A percentile compares a stretch with the other conserved stretches of the same genome.
These are phyloP conservation scores for Irpex rosettiformis DNA, from an alignment of 1,284 basidiomycete species.

Conservation along the genomic window DNA sequence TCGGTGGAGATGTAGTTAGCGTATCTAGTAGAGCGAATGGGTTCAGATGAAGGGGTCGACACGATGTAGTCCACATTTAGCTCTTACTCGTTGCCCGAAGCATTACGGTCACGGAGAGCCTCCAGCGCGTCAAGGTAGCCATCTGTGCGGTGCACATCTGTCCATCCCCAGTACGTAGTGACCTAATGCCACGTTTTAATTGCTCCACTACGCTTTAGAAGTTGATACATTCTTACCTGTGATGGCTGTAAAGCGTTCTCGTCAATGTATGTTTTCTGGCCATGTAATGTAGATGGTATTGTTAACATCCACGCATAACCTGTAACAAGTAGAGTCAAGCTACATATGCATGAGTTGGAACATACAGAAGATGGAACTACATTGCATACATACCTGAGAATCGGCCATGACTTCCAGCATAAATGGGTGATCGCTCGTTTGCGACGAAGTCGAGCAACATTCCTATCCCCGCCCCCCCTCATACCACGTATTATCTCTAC, in stretches of 20 bases:
- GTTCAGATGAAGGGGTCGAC: not conserved
- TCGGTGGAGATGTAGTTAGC: constrained; percentile 54
- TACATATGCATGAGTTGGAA: constrained; percentile 22
- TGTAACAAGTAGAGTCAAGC: constrained; percentile 51
- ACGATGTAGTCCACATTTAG: not conserved
- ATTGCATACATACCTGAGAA: constrained; percentile 29
- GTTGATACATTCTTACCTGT: constrained; percentile 53
- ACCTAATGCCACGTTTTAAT: constrained; percentile 47
- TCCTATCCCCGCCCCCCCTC: constrained; percentile 25
- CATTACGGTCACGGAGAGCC: constrained; percentile 56
- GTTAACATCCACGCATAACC: constrained; percentile 76
- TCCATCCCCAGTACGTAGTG: constrained; percentile 86
- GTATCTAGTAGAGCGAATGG: constrained; percentile 42
- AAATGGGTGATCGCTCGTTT: constrained; percentile 31
- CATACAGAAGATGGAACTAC: not conserved
- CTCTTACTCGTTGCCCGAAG: constrained; percentile 68
- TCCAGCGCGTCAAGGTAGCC: constrained; percentile 70
- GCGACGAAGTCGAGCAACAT: constrained; percentile 36
- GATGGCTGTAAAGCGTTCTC: constrained; percentile 92
- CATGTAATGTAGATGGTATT: constrained; percentile 65
- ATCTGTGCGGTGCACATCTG: constrained; percentile 83
- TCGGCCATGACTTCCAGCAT: constrained; percentile 19
- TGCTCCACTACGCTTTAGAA: not conserved
- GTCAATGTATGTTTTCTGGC: constrained; percentile 77
- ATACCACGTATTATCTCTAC: constrained; percentile 5